These are phyloP conservation scores for Verticillium isaacii DNA, from an alignment of 2,329 filamentous ascomycete genomes.

Conservation along the genomic window DNA sequence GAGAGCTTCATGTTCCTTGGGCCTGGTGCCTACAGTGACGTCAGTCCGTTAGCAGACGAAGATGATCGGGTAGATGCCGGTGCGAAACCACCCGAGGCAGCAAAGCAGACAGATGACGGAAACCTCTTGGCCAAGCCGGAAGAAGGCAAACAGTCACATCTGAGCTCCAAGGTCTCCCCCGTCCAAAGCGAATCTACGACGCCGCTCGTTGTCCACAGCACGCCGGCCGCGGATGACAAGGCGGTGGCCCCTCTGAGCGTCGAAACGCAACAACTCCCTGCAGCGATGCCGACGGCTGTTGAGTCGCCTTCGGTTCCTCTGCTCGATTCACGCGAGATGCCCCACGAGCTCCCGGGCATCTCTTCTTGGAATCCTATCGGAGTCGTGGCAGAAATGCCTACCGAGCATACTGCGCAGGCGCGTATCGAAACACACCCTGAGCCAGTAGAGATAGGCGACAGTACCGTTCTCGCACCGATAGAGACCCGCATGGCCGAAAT, in stretches of 20 bases:
- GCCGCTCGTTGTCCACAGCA: slow-evolving; percentile 16
- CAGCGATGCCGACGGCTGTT: background rate
- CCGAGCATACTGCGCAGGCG: slow-evolving; percentile 34
- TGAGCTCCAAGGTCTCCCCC: slow-evolving; percentile 16
- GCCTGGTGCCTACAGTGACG: slow-evolving; percentile 37
- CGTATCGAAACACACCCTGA: slow-evolving; percentile 36
- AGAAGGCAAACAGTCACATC: background rate
- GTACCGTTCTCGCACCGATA: slow-evolving; percentile 28
- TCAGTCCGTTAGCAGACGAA: slow-evolving; percentile 37
- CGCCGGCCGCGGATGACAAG: slow-evolving; percentile 10
- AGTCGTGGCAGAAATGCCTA: slow-evolving; percentile 42
- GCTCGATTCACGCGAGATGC: slow-evolving; percentile 27
- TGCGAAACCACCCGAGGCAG: background rate
- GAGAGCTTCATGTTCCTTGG: slow-evolving; percentile 51
- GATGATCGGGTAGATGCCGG: slow-evolving; percentile 21
- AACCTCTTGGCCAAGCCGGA: background rate
- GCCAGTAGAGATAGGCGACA: slow-evolving; percentile 39
- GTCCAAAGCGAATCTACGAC: slow-evolving; percentile 19
- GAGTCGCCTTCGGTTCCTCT: slow-evolving; percentile 19
- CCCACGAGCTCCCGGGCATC: slow-evolving; percentile 23
- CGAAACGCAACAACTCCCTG: background rate
- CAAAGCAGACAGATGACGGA: background rate
- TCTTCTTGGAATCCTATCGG: slow-evolving; percentile 34
- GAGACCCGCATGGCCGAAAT: slow-evolving; percentile 20
- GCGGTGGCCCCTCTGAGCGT: background rate